These are phyloP conservation scores for Medicago ruthenica DNA, from an alignment of 306 rosid genomes.

Conservation along the genomic window DNA sequence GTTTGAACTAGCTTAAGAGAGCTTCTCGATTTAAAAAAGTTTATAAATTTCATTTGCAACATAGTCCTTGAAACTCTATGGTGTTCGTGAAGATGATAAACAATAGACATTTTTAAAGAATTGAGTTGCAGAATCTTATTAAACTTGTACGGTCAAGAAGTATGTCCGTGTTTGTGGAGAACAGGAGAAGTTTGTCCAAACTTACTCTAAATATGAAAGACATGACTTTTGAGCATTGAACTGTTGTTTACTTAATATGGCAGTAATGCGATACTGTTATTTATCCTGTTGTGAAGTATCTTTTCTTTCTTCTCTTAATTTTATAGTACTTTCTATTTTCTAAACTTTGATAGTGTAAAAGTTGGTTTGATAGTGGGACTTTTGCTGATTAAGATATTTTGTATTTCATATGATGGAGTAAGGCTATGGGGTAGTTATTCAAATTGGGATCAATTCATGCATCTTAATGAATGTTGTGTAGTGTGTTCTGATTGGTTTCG, in stretches of 20 bases:
- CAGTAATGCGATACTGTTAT: background rate
- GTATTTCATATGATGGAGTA: background rate
- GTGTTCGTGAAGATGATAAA: background rate
- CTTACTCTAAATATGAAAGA: background rate
- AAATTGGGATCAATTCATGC: background rate
- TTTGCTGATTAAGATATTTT: background rate
- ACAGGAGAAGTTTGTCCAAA: background rate
- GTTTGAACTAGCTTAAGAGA: background rate
- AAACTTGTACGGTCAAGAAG: background rate
- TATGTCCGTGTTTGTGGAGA: background rate
- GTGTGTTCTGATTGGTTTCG: background rate
- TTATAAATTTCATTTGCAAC: background rate
- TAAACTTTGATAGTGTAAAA: background rate
- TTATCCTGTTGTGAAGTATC: background rate
- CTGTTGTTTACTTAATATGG: background rate
- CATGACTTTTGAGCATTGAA: background rate
- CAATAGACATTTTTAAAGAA: background rate
- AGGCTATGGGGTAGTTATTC: slow-evolving; percentile 11
- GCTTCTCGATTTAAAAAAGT: background rate
- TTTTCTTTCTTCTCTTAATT: too few relatives aligned
- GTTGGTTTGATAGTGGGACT: background rate
- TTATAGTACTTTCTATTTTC: background rate
- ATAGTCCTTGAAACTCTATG: background rate
- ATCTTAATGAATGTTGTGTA: background rate
- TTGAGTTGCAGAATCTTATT: background rate